Base-by-base conservation (phyloP, 441 rosid species). In the Eutrema salsugineum region DNA sequence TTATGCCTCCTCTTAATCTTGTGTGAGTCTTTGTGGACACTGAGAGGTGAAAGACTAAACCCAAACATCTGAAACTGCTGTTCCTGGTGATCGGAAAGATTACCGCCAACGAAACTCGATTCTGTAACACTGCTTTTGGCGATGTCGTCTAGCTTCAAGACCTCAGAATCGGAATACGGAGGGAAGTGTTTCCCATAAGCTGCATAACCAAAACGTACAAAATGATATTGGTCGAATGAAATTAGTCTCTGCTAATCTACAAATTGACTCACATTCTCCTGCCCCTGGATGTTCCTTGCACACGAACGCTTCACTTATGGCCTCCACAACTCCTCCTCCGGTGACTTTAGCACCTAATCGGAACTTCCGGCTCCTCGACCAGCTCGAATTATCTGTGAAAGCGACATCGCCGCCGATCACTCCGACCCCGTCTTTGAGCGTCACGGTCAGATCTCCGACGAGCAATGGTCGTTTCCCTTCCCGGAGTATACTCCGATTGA, bases 151-250 rank as follows among this genome's bases (percentile, higher is more conserved):
- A 90, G 61, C 32, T 89, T 80, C 94, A 94, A 88, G 3, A 90
- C 66, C 16, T 88, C 89, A 72, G 82, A 93, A 3, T 42, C 20
- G 28, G 77, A 64, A 11, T 8, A 4, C 5, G 91, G 92, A 53
- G 94, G 96, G 70, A 83, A 15, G 63, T 91, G 92, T 77, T 89
- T 91, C 78, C 78, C 78, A 71, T 86, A 88, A 81, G 72, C 94
- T 90, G 79, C 65, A 67, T 7, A 7, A 57, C 35, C 32, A 47
- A 39, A 27, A 49, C 11, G n/a, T n/a, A 11, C n/a, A 9, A 71
- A 5, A 11, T 12, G 46, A n/a, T n/a, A n/a, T n/a, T n/a, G n/a
- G n/a, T n/a, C n/a, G n/a, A 5, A 11, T 12, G 46, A 42, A 42
- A 42, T n/a, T 12, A 42, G 14, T 12, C 46, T 11, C 46, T 11